Evolutionary conservation across 1,139 yeast species (phyloP).

Genomic region (Nakaseomyces bracarensis): DNA sequence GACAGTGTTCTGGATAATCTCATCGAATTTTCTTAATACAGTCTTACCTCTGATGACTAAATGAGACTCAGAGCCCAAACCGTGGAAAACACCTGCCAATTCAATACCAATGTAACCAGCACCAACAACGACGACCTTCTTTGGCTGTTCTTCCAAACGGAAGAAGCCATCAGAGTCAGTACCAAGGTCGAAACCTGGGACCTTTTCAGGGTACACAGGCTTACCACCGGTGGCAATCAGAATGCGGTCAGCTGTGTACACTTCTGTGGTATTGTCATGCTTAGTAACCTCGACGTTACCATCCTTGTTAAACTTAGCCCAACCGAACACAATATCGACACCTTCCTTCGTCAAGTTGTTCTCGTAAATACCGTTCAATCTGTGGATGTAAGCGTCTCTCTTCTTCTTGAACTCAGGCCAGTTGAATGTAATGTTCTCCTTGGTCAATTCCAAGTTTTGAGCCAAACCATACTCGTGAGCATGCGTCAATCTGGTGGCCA

Average conservation of each 20-base stretch:
- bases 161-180: constrained; percentile 90
- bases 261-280: constrained; percentile 46
- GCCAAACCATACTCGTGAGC: constrained; percentile 77
- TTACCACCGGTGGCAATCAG: constrained; percentile 92
- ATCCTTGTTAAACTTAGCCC: constrained; percentile 62
- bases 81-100: constrained; percentile 86
- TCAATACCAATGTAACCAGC: constrained; percentile 98
- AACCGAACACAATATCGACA: constrained; percentile 82
- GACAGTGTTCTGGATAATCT: constrained; percentile 65
- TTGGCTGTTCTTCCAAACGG: constrained; percentile 70
- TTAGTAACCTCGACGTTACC: constrained; percentile 75
- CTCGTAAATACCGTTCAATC: constrained; percentile 90
- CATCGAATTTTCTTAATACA: constrained; percentile 81
- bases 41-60: constrained; percentile 85
- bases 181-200: constrained; percentile 79
- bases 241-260: constrained; percentile 71
- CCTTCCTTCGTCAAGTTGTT: constrained; percentile 80
- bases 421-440: constrained; percentile 46
- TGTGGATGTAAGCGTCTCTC: constrained; percentile 81
- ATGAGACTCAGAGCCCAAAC: constrained; percentile 81
- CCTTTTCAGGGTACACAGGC: constrained; percentile 55
- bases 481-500: constrained; percentile 65
- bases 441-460: constrained; percentile 46
- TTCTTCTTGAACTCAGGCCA: constrained; percentile 76
- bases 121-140: constrained; percentile 88